These are phyloP conservation scores for Posidonia australis DNA, from an alignment of 106 monocot genomes.

Conservation along the genomic window DNA sequence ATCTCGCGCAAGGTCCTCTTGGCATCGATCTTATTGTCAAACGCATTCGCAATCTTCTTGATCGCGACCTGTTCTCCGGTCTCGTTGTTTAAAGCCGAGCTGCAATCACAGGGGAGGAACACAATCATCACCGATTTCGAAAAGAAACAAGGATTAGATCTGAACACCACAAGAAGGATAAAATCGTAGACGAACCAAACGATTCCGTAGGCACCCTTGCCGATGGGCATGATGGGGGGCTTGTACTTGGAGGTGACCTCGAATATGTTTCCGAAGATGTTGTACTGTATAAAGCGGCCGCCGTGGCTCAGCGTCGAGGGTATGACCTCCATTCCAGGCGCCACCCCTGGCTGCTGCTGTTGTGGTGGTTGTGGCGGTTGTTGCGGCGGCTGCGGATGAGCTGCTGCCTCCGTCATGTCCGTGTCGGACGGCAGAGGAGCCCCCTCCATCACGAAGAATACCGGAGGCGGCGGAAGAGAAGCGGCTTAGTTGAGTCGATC, in stretches of 20 bases:
- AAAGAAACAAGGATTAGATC: neutral
- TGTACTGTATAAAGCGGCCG: constrained; percentile 87
- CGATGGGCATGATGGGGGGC: constrained; percentile 95
- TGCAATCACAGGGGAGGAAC: constrained; percentile 13
- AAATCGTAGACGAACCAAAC: constrained; percentile 42
- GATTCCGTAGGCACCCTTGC: constrained; percentile 96
- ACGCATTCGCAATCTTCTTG: constrained; percentile 96
- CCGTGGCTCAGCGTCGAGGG: constrained; percentile 65
- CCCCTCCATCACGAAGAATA: neutral
- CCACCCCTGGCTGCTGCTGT: neutral
- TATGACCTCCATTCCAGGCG: constrained; percentile 24
- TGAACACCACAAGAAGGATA: neutral
- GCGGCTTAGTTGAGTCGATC: no score
- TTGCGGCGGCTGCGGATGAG: neutral
- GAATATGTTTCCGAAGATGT: constrained; percentile 91
- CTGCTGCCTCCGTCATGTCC: constrained; percentile 1
- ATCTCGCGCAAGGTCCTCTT: constrained; percentile 96
- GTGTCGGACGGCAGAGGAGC: neutral
- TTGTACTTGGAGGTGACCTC: constrained; percentile 92
- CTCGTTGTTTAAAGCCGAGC: constrained; percentile 86
- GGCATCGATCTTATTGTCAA: constrained; percentile 93
- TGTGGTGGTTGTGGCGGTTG: neutral
- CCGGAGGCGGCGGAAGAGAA: no score
- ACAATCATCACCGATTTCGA: neutral
- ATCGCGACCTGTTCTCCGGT: constrained; percentile 95